phyloP scores from a whole-genome alignment of 495 filamentous ascomycete species.

The Xylaria palmicola region DNA sequence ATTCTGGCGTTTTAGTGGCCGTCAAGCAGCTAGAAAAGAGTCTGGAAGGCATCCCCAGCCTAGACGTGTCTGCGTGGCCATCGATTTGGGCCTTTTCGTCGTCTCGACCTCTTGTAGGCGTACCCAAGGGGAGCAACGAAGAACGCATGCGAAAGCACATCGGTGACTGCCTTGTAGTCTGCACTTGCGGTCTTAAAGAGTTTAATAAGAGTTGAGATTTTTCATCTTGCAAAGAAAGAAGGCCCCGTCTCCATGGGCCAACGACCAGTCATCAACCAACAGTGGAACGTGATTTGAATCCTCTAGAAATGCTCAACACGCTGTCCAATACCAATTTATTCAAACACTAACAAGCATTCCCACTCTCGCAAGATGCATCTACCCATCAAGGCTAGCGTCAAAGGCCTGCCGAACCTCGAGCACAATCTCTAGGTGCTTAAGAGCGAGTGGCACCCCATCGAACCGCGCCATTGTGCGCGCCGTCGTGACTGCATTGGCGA shows the following conservation, averaged over 20 bases:
- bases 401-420: conserved; percentile 39
- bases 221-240: background rate
- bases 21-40: conserved; percentile 31
- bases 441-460: conserved; percentile 35
- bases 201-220: conserved; percentile 7
- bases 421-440: conserved; percentile 46
- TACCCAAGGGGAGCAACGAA: conserved; percentile 20
- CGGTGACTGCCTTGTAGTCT: conserved; percentile 23
- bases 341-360: background rate
- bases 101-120: conserved; percentile 30
- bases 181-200: conserved; percentile 26
- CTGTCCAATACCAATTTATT: background rate
- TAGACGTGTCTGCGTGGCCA: conserved; percentile 22
- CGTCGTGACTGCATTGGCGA: conserved; percentile 64
- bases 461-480: conserved; percentile 39
- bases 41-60: conserved; percentile 22
- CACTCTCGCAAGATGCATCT: background rate
- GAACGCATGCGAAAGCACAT: conserved; percentile 26
- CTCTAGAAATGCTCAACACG: background rate
- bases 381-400: conserved; percentile 13
- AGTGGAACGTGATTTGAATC: too few relatives aligned
- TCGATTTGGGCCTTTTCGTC: conserved; percentile 32
- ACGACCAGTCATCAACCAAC: background rate
- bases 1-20: conserved; percentile 9
- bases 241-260: background rate